Base-by-base conservation (phyloP, 345 rosid species). In the Citrus medica region DNA sequence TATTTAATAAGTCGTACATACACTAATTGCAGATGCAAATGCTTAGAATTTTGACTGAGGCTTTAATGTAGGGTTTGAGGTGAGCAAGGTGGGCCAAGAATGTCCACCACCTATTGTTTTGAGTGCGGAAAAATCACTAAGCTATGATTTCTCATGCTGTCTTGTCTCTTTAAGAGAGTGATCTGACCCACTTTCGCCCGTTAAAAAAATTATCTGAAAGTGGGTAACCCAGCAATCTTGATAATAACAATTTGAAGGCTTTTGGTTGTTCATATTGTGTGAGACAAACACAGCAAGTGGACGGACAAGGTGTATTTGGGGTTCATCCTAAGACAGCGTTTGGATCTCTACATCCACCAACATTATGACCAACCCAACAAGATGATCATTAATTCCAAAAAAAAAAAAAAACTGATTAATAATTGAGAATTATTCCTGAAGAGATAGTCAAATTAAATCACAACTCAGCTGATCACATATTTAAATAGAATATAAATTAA, bases 91-190 rank as follows among this genome's bases (percentile, higher is more conserved):
- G 93, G 90, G 80, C 88, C 86, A 80, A 51, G 74, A 24, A 59
- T 90, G 90, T 85, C 80, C 71, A 82, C 89, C 89, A 86, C 92
- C 79, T 53, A 80, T 74, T 35, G 40, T 25, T 60, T 74, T 58
- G 28, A 42, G 78, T 75, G 81, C 74, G 67, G 79, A 71, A 74
- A 74, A 79, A 71, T 77, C 67, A 80, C 79, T 72, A 82, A 71
- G 67, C 72, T 69, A 69, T 77, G 82, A 85, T 80, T 84, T 80
- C 69, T 53, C 73, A 74, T 60, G 77, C 70, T 68, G 86, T 80
- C 85, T 53, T 84, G 87, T 81, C 83, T 33, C 51, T 35, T 79
- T 53, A 68, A 67, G 83, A 80, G 40, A 76, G 81, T 65, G 85
- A 80, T 55, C 51, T 68, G 65, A 75, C 79, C 81, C 84, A 83